Conservation (phyloP, 345 rosid genomes). For the Nephelium lappaceum region DNA sequence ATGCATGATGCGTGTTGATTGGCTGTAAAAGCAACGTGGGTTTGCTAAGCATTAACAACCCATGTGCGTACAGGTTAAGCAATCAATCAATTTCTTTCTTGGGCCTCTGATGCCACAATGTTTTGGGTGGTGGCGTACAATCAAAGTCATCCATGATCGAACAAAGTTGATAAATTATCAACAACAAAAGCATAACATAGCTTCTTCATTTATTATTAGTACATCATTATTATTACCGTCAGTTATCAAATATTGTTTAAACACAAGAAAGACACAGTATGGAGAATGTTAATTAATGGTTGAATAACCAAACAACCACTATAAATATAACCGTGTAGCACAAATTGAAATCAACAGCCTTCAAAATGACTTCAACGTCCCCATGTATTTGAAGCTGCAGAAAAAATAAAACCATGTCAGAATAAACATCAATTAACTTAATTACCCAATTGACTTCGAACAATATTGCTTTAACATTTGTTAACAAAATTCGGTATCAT, state of each 20-base stretch:
- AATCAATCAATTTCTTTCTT: neutral
- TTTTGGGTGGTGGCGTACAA: too few relatives aligned
- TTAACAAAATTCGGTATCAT: too few relatives aligned
- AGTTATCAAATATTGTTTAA: neutral
- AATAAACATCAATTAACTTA: neutral
- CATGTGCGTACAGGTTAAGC: neutral
- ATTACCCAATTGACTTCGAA: neutral
- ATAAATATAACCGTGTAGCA: too few relatives aligned
- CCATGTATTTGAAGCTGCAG: conserved; percentile 37
- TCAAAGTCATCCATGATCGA: neutral
- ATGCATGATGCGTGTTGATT: neutral
- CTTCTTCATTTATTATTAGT: neutral
- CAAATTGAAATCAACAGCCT: neutral
- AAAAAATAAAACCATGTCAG: neutral
- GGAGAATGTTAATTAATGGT: neutral
- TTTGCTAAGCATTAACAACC: neutral
- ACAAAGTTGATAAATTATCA: neutral
- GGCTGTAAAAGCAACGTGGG: neutral
- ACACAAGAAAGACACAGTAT: neutral
- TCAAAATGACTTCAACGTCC: neutral
- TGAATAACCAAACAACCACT: neutral
- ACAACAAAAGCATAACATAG: neutral
- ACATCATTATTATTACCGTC: neutral
- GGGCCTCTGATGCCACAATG: too few relatives aligned
- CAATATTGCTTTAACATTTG: too few relatives aligned